Evolutionary conservation across 1,284 basidiomycete genomes (phyloP).

Genomic region (Cerrena zonata): DNA sequence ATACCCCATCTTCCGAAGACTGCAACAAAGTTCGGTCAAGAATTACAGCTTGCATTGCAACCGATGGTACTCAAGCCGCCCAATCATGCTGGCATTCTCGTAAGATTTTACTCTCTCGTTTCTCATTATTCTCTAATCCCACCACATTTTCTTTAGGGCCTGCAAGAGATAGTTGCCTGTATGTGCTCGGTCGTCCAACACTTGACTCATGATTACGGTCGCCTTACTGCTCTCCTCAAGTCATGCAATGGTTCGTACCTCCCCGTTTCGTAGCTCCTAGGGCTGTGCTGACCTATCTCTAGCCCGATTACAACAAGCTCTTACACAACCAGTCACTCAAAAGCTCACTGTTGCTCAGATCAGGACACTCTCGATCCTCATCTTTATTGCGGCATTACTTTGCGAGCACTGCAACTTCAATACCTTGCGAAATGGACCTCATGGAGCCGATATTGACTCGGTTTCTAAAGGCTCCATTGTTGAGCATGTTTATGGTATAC

Average conservation of each 20-base stretch:
- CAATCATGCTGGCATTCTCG: constrained; percentile 56
- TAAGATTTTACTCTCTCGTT: too few relatives aligned
- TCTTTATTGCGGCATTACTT: constrained; percentile 48
- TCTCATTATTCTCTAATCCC: too few relatives aligned
- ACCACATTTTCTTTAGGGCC: constrained; percentile 55
- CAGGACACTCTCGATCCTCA: constrained; percentile 2
- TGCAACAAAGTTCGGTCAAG: constrained; percentile 78
- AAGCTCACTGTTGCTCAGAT: not conserved
- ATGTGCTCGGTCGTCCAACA: constrained; percentile 80
- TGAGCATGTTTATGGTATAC: constrained; percentile 74
- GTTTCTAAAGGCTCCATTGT: constrained; percentile 68
- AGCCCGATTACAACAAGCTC: constrained; percentile 57
- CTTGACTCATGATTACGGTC: constrained; percentile 80
- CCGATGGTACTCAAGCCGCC: constrained; percentile 84
- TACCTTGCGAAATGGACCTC: constrained; percentile 16
- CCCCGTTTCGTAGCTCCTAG: too few relatives aligned
- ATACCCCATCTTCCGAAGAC: constrained; percentile 87
- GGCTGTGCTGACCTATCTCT: not conserved
- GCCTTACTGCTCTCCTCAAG: constrained; percentile 72
- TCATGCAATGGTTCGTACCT: constrained; percentile 79
- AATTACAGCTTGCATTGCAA: constrained; percentile 74
- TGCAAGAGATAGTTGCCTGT: constrained; percentile 89
- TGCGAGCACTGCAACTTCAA: constrained; percentile 90
- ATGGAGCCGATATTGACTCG: constrained; percentile 44
- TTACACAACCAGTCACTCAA: constrained; percentile 24